Evolutionary conservation across 192 early-diverging fungal species (phyloP).

Genomic region (Gaertneriomyces semiglobifer): DNA sequence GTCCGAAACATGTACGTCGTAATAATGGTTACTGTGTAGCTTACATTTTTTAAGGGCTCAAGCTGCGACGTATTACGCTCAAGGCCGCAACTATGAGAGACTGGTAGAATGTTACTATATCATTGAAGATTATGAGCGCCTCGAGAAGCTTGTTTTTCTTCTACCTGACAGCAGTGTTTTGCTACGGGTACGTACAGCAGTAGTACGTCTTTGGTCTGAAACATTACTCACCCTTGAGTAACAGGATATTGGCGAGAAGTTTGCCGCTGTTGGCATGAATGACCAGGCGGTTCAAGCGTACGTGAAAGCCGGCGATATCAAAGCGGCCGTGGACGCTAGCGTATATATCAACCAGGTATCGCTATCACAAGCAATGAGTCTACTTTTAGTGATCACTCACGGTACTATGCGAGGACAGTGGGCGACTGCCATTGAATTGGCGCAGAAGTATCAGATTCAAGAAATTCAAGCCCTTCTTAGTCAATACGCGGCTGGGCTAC

Average conservation of each 20-base stretch:
- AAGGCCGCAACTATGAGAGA: conserved; percentile 46
- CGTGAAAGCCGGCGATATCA: conserved; percentile 47
- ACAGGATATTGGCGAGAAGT: conserved; percentile 50
- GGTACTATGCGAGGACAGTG: conserved; percentile 34
- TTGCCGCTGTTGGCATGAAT: conserved; percentile 47
- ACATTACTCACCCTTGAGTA: not conserved
- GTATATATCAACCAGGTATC: conserved; percentile 52
- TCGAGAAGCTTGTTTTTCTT: conserved; percentile 43
- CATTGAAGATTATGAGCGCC: conserved; percentile 49
- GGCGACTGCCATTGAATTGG: conserved; percentile 53
- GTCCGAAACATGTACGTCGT: not conserved
- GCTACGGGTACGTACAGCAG: conserved; percentile 24
- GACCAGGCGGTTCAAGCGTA: conserved; percentile 47
- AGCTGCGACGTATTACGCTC: conserved; percentile 54
- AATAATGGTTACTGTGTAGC: conserved; percentile 4
- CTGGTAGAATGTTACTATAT: conserved; percentile 50
- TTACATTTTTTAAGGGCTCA: conserved; percentile 36
- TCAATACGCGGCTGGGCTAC: conserved; percentile 44
- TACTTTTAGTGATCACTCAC: not conserved
- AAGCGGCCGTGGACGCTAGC: conserved; percentile 51
- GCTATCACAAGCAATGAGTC: not conserved
- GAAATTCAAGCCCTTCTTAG: conserved; percentile 49
- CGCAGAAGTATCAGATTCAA: conserved; percentile 43
- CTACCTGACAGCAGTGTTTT: conserved; percentile 40
- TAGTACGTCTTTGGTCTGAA: not conserved